Evolutionary conservation across 768 basidiomycete genomes (phyloP).

Genomic region (Termitomyces heimii): DNA sequence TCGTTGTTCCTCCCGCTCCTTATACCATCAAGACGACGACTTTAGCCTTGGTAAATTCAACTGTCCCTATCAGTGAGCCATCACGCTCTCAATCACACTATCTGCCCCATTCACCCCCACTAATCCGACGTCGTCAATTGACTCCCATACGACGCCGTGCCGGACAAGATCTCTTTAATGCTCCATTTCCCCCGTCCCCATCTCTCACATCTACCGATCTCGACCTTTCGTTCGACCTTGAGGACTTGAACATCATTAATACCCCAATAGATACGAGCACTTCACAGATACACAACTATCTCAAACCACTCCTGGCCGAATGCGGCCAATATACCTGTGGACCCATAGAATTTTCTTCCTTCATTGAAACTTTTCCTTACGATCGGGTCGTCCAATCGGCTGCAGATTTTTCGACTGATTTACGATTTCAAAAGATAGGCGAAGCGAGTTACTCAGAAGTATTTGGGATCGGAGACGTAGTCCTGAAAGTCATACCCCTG

Average conservation of each 20-base stretch:
- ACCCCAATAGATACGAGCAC: slow-evolving; percentile 16
- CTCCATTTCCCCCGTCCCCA: slow-evolving; percentile 50
- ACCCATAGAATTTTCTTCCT: slow-evolving; percentile 74
- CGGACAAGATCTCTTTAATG: slow-evolving; percentile 33
- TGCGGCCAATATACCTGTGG: slow-evolving; percentile 58
- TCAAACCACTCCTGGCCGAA: slow-evolving; percentile 61
- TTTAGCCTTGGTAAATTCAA: slow-evolving; percentile 12
- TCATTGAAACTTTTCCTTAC: slow-evolving; percentile 75
- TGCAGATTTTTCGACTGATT: slow-evolving; percentile 11
- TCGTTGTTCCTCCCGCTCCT: slow-evolving; percentile 34
- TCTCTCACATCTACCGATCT: slow-evolving; percentile 40
- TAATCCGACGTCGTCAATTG: slow-evolving; percentile 49
- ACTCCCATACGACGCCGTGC: slow-evolving; percentile 57
- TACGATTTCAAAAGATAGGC: slow-evolving; percentile 77
- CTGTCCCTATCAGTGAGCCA: slow-evolving; percentile 2
- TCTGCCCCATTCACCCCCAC: slow-evolving; percentile 22
- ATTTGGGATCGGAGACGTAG: slow-evolving; percentile 82
- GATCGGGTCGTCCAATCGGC: slow-evolving; percentile 54
- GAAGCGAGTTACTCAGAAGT: slow-evolving; percentile 98
- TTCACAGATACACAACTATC: slow-evolving; percentile 40
- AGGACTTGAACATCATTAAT: slow-evolving; percentile 30
- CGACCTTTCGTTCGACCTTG: slow-evolving; percentile 47
- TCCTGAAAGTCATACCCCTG: slow-evolving; percentile 86
- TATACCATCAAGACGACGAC: slow-evolving; percentile 21
- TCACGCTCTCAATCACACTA: slow-evolving; percentile 13